Percentiles rank a stretch among this genome's conserved stretches.
Evolutionary conservation across 2,329 filamentous ascomycete species (phyloP).

Genomic region (Aspergillus pseudotamarii): DNA sequence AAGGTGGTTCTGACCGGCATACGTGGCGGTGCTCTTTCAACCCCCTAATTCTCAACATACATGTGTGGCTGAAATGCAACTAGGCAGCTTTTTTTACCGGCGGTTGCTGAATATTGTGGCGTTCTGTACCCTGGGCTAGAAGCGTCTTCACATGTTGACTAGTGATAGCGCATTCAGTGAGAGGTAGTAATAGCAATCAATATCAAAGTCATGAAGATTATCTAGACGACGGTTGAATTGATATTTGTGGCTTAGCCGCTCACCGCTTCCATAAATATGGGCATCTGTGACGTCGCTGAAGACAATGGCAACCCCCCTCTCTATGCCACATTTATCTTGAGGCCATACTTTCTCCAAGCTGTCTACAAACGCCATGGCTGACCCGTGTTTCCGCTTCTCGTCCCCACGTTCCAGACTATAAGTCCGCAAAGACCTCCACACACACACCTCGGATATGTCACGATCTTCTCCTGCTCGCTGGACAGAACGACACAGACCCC

Average conservation of each 20-base stretch:
- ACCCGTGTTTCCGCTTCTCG: constrained; percentile 5
- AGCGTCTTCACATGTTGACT: neutral
- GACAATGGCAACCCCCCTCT: neutral
- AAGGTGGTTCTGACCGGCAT: too few relatives aligned
- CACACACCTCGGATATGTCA: constrained; percentile 29
- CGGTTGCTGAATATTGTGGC: constrained; percentile 13
- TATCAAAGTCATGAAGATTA: neutral
- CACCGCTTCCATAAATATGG: constrained; percentile 12
- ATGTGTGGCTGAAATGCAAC: constrained; percentile 19
- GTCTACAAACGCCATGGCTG: constrained; percentile 12
- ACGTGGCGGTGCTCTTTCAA: neutral
- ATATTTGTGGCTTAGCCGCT: constrained; percentile 8
- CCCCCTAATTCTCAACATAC: neutral
- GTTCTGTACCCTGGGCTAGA: constrained; percentile 2
- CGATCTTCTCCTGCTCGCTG: constrained; percentile 24
- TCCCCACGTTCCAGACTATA: constrained; percentile 5
- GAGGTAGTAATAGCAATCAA: neutral
- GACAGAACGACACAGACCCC: constrained; percentile 27
- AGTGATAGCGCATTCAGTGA: neutral
- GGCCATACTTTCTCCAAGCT: neutral
- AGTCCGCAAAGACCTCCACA: constrained; percentile 9
- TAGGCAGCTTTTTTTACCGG: constrained; percentile 21
- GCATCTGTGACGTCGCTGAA: constrained; percentile 21
- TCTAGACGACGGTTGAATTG: neutral
- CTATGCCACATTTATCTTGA: neutral